Conservation (phyloP, 2,329 filamentous ascomycete species). For the Cladobotryum mycophilum region DNA sequence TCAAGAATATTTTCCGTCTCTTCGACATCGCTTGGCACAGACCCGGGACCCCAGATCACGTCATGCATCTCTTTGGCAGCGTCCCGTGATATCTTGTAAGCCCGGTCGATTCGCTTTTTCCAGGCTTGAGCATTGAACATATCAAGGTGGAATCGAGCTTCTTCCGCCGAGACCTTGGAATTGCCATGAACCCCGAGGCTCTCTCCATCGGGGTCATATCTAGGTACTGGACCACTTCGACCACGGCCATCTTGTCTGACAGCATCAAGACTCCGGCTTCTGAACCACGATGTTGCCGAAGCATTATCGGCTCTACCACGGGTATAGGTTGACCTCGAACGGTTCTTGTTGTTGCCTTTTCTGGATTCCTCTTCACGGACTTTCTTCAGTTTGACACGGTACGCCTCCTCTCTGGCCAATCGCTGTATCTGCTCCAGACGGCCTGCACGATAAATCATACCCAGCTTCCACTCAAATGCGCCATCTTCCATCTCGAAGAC, state of each 20-base stretch:
- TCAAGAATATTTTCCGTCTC: conserved; percentile 81
- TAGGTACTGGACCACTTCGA: conserved; percentile 41
- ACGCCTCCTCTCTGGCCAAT: conserved; percentile 83
- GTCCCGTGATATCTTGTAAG: conserved; percentile 60
- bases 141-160: conserved; percentile 70
- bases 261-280: conserved; percentile 53
- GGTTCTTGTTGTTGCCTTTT: conserved; percentile 45
- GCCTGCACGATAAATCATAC: conserved; percentile 86
- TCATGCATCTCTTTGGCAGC: conserved; percentile 74
- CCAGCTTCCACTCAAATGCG: conserved; percentile 94
- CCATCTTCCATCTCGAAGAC: conserved; percentile 93
- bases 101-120: conserved; percentile 82
- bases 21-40: conserved; percentile 72
- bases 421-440: conserved; percentile 85
- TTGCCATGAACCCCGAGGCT: conserved; percentile 58
- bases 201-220: conserved; percentile 76
- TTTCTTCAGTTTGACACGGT: conserved; percentile 78
- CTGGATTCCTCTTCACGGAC: conserved; percentile 64
- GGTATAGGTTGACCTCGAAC: conserved; percentile 48
- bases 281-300: conserved; percentile 29
- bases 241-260: conserved; percentile 25
- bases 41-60: conserved; percentile 75
- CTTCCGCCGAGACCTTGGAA: conserved; percentile 65
- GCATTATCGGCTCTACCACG: conserved; percentile 27
- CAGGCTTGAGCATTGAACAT: conserved; percentile 82